Conservation (phyloP, 2,329 filamentous ascomycete genomes). For the Piedraia hortae region DNA sequence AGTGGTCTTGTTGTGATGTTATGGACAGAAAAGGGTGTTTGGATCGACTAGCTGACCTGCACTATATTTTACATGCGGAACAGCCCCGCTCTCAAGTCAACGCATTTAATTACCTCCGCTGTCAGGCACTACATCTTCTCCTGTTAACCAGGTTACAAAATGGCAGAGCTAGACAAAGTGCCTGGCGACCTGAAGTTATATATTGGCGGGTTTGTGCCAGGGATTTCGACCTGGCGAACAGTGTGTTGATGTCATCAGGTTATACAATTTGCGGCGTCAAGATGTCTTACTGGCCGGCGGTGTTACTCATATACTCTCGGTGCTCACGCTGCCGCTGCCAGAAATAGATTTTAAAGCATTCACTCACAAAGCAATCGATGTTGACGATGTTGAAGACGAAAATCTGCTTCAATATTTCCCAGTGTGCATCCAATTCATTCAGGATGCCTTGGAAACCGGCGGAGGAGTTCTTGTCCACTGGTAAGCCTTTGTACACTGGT, state of each 20-base stretch:
- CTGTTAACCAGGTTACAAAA: constrained; percentile 10
- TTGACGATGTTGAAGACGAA: constrained; percentile 76
- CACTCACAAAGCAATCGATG: constrained; percentile 50
- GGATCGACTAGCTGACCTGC: too few species aligned
- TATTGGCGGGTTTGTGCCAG: constrained; percentile 41
- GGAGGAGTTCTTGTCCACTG: constrained; percentile 42
- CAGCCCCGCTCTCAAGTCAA: too few species aligned
- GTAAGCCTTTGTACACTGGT: constrained; percentile 14
- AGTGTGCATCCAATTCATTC: constrained; percentile 55
- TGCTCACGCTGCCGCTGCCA: constrained; percentile 34
- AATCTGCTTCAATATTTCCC: constrained; percentile 64
- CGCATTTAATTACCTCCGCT: too few species aligned
- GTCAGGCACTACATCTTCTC: too few species aligned
- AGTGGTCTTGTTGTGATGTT: too few species aligned
- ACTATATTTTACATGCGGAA: too few species aligned
- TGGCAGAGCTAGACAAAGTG: constrained; percentile 36
- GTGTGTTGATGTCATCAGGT: constrained; percentile 23
- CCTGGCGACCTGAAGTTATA: constrained; percentile 44
- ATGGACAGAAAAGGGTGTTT: too few species aligned
- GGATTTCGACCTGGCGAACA: neutral
- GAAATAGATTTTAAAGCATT: constrained; percentile 26
- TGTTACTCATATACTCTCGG: constrained; percentile 79
- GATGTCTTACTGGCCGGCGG: constrained; percentile 40
- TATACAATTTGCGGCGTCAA: constrained; percentile 51
- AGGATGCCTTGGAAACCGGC: constrained; percentile 36